Evolutionary conservation across 257 asterid genomes (phyloP).

Genomic region (Solanum piurae): DNA sequence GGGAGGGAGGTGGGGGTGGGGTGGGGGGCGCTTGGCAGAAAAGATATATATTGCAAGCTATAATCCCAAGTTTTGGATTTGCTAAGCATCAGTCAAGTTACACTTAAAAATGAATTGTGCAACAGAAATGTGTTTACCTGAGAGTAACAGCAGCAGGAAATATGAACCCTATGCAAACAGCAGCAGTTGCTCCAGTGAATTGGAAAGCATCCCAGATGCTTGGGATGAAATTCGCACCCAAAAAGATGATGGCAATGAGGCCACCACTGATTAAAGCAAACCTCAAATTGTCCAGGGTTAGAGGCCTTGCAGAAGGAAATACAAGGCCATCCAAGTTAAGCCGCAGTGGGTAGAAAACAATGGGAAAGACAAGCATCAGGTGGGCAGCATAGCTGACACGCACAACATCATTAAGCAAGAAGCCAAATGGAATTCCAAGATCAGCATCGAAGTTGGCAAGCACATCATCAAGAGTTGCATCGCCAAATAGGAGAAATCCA

Average conservation of each 20-base stretch:
- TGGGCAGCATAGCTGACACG: conserved; percentile 90
- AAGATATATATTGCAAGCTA: neutral
- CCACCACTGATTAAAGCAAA: conserved; percentile 53
- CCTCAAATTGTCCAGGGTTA: conserved; percentile 45
- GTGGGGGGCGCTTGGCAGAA: neutral
- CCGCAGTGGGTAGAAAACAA: conserved; percentile 68
- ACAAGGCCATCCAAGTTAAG: conserved; percentile 76
- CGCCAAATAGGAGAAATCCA: conserved; percentile 71
- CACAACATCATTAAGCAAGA: conserved; percentile 60
- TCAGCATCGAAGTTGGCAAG: conserved; percentile 75
- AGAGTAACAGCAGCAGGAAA: conserved; percentile 66
- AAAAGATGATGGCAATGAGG: conserved; percentile 39
- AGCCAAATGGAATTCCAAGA: conserved; percentile 75
- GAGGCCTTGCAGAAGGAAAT: conserved; percentile 62
- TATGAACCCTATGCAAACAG: conserved; percentile 75
- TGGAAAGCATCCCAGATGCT: conserved; percentile 97
- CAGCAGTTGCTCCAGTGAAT: conserved; percentile 93
- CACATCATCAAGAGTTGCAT: conserved; percentile 74
- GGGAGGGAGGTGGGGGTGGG: neutral
- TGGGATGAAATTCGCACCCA: conserved; percentile 85
- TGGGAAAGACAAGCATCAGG: conserved; percentile 89
- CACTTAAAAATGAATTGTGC: neutral
- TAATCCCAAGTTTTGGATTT: neutral
- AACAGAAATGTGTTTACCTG: conserved; percentile 19
- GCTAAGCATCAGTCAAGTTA: neutral